Percentiles rank a stretch among this genome's conserved stretches.
Conservation (phyloP, 805 yeast genomes). For the Brettanomyces naardenensis region DNA sequence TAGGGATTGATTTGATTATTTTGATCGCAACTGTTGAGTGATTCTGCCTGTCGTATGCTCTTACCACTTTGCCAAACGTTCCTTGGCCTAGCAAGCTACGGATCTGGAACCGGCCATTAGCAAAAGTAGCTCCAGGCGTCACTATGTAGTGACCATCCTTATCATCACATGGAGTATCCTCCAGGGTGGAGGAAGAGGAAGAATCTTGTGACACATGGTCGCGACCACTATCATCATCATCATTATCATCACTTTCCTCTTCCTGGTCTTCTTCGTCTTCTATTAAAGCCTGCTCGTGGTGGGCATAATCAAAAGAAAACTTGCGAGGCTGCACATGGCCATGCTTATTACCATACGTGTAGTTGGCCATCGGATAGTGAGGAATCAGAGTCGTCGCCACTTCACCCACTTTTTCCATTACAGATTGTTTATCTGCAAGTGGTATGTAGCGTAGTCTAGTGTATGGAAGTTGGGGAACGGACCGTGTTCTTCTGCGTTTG, state of each 20-base stretch:
- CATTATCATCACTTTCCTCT: background rate
- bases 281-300: background rate
- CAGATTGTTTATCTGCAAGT: constrained; percentile 24
- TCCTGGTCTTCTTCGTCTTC: background rate
- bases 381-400: constrained; percentile 29
- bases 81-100: constrained; percentile 78
- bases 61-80: constrained; percentile 84
- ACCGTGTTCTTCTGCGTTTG: constrained; percentile 34
- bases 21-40: constrained; percentile 76
- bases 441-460: constrained; percentile 35
- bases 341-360: constrained; percentile 19
- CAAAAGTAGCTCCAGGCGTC: constrained; percentile 49
- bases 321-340: background rate
- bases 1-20: constrained; percentile 84
- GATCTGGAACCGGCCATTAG: constrained; percentile 65
- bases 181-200: constrained; percentile 13
- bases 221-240: background rate
- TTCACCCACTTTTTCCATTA: constrained; percentile 33
- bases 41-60: constrained; percentile 62
- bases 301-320: constrained; percentile 3
- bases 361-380: constrained; percentile 16
- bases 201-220: constrained; percentile 4
- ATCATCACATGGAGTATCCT: constrained; percentile 42
- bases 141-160: constrained; percentile 71
- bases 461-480: constrained; percentile 46